Percentiles rank a stretch among this genome's conserved stretches.
Evolutionary conservation across 495 filamentous ascomycete genomes (phyloP).

Genomic region (Mycothermus thermophilus): DNA sequence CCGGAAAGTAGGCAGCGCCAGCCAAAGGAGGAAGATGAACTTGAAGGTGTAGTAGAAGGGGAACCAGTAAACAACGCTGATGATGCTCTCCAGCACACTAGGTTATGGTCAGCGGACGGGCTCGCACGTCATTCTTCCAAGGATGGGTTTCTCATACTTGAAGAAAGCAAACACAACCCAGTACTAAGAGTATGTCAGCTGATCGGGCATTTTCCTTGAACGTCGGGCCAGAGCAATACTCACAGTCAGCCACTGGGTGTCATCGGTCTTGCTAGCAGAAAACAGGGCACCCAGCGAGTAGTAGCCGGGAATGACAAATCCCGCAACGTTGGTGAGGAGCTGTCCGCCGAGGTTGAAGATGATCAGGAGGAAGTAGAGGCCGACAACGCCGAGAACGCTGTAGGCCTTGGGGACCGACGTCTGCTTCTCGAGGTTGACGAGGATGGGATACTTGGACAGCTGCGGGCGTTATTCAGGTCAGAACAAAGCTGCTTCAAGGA

Average conservation of each 20-base stretch:
- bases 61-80: conserved; percentile 98
- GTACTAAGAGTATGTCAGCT: conserved; percentile 49
- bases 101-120: conserved; percentile 1
- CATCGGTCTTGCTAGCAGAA: conserved; percentile 64
- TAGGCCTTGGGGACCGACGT: conserved; percentile 94
- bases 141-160: conserved; percentile 38
- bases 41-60: conserved; percentile 99
- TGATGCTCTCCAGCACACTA: conserved; percentile 74
- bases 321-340: conserved; percentile 91
- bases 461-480: conserved; percentile 24
- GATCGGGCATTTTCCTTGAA: background rate
- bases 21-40: conserved; percentile 91
- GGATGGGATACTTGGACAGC: conserved; percentile 90
- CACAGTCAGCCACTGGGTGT: conserved; percentile 75
- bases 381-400: conserved; percentile 68
- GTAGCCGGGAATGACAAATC: conserved; percentile 88
- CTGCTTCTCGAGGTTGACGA: conserved; percentile 96
- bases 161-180: conserved; percentile 95
- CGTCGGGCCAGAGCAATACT: conserved; percentile 5
- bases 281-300: conserved; percentile 90
- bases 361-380: conserved; percentile 94
- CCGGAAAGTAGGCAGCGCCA: conserved; percentile 86
- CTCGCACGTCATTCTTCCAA: background rate
- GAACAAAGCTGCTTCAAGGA: conserved; percentile 1
- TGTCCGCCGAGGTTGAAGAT: conserved; percentile 98